Evolutionary conservation across 768 basidiomycete genomes (phyloP).

Genomic region (Suillus plorans): DNA sequence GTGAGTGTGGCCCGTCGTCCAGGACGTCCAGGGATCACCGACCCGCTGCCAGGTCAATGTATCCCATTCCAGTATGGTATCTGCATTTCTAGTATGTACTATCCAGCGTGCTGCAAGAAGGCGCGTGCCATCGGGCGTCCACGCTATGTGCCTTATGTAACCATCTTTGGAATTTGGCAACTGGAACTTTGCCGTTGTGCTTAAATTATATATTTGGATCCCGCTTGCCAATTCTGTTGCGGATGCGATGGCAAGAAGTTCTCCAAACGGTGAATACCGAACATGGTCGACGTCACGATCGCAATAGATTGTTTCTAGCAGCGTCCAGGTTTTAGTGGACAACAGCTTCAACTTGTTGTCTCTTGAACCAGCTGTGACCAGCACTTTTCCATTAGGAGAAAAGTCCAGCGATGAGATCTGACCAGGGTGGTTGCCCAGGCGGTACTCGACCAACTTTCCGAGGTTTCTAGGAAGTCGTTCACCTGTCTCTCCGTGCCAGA

Average conservation of each 20-base stretch:
- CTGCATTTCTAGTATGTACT: no score
- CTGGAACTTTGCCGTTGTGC: not conserved
- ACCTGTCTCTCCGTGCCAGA: not conserved
- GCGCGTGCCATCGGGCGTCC: not conserved
- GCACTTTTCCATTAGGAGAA: not conserved
- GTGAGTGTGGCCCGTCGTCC: not conserved
- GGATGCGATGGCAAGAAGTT: not conserved
- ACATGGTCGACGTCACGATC: not conserved
- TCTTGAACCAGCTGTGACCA: not conserved
- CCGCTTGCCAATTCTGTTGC: no score
- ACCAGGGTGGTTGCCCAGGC: not conserved
- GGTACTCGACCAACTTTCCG: not conserved
- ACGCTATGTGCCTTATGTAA: not conserved
- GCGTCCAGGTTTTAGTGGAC: not conserved
- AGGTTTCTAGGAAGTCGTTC: not conserved
- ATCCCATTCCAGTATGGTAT: not conserved
- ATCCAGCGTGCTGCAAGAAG: not conserved
- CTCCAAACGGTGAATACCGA: not conserved
- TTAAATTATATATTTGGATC: not conserved
- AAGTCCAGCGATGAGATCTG: not conserved
- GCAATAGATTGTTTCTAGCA: not conserved
- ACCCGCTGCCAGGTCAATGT: not conserved
- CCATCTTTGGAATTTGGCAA: not conserved
- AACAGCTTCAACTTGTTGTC: not conserved
- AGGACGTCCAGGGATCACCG: not conserved